Conservation (phyloP, 306 rosid genomes). For the Mimosa pudica region DNA sequence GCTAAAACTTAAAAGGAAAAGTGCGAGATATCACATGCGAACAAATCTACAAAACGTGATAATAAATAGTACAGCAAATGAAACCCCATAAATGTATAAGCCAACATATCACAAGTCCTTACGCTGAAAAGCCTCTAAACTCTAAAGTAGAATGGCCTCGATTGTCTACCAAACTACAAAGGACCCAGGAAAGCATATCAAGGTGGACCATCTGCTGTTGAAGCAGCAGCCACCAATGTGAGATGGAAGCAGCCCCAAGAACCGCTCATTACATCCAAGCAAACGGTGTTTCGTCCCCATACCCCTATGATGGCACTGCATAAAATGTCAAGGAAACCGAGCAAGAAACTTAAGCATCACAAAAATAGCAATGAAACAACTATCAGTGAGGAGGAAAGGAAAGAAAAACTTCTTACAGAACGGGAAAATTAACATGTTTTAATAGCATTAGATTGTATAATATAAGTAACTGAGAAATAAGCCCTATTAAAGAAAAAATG, state of each 20-base stretch:
- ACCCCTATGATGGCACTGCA: slow-evolving; percentile 58
- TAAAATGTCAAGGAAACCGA: not conserved
- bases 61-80: slow-evolving; percentile 26
- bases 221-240: not conserved
- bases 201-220: slow-evolving; percentile 19
- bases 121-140: slow-evolving; percentile 10
- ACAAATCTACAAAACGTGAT: slow-evolving; percentile 13
- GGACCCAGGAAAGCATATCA: slow-evolving; percentile 2
- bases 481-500: not conserved
- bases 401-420: not conserved
- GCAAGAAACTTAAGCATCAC: not conserved
- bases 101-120: slow-evolving; percentile 8
- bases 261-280: slow-evolving; percentile 16
- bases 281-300: not conserved
- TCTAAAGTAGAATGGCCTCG: slow-evolving; percentile 7
- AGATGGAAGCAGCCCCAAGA: not conserved
- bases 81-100: slow-evolving; percentile 26
- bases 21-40: not conserved
- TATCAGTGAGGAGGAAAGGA: not conserved
- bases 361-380: not conserved
- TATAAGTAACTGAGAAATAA: not conserved
- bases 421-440: not conserved
- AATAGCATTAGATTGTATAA: not conserved
- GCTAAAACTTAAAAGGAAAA: not conserved
- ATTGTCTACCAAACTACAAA: slow-evolving; percentile 26